A percentile compares a stretch with the other conserved stretches of the same genome.
phyloP scores from a whole-genome alignment of 371 early-diverging fungal species.

The Mortierella sp. region DNA sequence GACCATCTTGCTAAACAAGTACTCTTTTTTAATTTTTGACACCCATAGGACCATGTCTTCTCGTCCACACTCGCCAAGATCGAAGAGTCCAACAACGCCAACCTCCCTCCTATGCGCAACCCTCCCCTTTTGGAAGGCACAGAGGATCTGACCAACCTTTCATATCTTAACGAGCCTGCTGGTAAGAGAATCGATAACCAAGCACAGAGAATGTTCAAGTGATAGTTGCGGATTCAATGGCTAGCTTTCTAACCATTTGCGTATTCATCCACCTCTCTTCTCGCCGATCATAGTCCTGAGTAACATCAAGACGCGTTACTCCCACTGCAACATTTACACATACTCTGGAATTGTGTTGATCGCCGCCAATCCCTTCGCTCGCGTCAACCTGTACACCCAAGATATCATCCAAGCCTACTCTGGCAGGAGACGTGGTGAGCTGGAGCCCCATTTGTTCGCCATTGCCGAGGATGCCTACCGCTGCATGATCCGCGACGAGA shows the following conservation, averaged over 20 bases:
- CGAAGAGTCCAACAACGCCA: slow-evolving; percentile 71
- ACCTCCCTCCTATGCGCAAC: slow-evolving; percentile 91
- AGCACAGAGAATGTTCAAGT: not conserved
- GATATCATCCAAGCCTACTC: slow-evolving; percentile 94
- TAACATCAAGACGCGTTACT: slow-evolving; percentile 89
- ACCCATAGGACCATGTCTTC: slow-evolving; percentile 76
- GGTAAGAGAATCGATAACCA: slow-evolving; percentile 62
- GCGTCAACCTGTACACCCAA: slow-evolving; percentile 88
- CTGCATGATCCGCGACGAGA: slow-evolving; percentile 90
- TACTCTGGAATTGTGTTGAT: slow-evolving; percentile 99
- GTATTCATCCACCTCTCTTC: not conserved
- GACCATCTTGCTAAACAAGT: not conserved
- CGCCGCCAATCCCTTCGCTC: slow-evolving; percentile 97
- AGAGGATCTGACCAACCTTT: slow-evolving; percentile 93
- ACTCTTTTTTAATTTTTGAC: not conserved
- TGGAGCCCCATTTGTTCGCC: slow-evolving; percentile 99
- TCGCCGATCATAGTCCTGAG: slow-evolving; percentile 75
- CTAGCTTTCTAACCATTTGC: not conserved
- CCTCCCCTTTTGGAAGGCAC: slow-evolving; percentile 90
- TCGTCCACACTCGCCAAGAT: slow-evolving; percentile 79
- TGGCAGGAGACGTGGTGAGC: slow-evolving; percentile 93
- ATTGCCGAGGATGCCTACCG: slow-evolving; percentile 98
- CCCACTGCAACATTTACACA: slow-evolving; percentile 96
- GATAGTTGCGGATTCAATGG: too few species aligned
- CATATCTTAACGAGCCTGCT: slow-evolving; percentile 92